Percentiles rank a stretch among this genome's conserved stretches.
These are phyloP conservation scores for Aspergillus sojae DNA, from an alignment of 2,329 filamentous ascomycete genomes.

Conservation along the genomic window DNA sequence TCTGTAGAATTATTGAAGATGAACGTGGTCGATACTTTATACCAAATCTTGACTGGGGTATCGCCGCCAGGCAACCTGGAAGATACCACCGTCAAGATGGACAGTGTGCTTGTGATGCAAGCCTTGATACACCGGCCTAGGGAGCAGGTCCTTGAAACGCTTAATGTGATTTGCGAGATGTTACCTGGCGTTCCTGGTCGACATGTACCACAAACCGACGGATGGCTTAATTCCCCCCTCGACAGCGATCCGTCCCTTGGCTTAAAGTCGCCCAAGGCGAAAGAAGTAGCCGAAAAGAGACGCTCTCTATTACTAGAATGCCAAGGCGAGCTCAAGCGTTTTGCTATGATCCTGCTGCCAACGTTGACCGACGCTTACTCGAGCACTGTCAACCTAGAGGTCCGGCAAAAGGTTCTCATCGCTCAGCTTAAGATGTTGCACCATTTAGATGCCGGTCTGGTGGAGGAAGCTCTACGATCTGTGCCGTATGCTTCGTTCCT, in stretches of 20 bases:
- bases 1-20: constrained; percentile 92
- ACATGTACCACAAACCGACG: constrained; percentile 54
- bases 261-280: constrained; percentile 39
- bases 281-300: constrained; percentile 72
- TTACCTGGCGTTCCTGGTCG: constrained; percentile 72
- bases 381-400: constrained; percentile 92
- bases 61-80: constrained; percentile 79
- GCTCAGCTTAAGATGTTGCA: constrained; percentile 99
- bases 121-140: constrained; percentile 92
- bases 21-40: constrained; percentile 95
- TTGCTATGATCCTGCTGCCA: constrained; percentile 88
- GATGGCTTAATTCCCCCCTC: constrained; percentile 48
- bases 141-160: constrained; percentile 94
- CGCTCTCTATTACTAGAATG: constrained; percentile 81
- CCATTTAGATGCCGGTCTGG: constrained; percentile 81
- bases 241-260: constrained; percentile 48
- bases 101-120: constrained; percentile 98
- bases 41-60: constrained; percentile 94
- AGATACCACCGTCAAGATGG: constrained; percentile 65
- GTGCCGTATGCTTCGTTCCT: constrained; percentile 96
- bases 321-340: constrained; percentile 83
- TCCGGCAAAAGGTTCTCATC: constrained; percentile 90
- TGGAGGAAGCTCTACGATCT: constrained; percentile 80
- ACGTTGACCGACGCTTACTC: constrained; percentile 96
- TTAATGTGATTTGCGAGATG: constrained; percentile 96